Percentiles rank a stretch among this genome's conserved stretches.
These are phyloP conservation scores for Arthrobotrys sphaeroides DNA, from an alignment of 2,329 filamentous ascomycete species.

Conservation along the genomic window DNA sequence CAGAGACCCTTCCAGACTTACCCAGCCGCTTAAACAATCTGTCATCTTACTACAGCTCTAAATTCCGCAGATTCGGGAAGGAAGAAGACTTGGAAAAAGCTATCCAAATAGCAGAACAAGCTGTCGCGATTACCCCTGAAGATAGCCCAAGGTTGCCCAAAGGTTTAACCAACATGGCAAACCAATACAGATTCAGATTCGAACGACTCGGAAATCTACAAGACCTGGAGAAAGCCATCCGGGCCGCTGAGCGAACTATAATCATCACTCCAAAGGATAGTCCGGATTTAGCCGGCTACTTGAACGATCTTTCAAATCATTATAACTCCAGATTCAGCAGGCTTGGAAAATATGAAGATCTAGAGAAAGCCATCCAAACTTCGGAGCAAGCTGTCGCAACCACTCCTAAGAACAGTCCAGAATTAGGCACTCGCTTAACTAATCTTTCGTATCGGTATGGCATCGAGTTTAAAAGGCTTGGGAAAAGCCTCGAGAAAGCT, in stretches of 20 bases:
- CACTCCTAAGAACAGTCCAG: background rate
- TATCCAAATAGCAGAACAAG: background rate
- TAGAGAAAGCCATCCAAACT: background rate
- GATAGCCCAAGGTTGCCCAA: background rate
- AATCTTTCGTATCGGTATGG: background rate
- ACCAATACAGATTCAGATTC: background rate
- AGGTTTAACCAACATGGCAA: conserved; percentile 2
- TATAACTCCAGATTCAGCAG: background rate
- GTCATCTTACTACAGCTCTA: background rate
- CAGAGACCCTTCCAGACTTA: too few relatives aligned
- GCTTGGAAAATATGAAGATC: background rate
- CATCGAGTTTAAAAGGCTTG: background rate
- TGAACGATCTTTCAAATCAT: background rate
- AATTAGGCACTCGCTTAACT: background rate
- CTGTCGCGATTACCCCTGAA: background rate
- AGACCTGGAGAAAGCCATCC: background rate
- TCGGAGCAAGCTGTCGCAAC: background rate
- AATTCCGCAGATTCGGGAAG: background rate
- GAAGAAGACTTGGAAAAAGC: background rate
- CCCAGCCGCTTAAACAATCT: too few relatives aligned
- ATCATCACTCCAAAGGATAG: background rate
- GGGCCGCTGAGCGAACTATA: background rate
- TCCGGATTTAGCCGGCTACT: background rate
- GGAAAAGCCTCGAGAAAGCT: conserved; percentile 7
- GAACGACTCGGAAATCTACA: background rate